Base-by-base conservation (phyloP, 2,329 filamentous ascomycete genomes). In the Epichloe hybrida region DNA sequence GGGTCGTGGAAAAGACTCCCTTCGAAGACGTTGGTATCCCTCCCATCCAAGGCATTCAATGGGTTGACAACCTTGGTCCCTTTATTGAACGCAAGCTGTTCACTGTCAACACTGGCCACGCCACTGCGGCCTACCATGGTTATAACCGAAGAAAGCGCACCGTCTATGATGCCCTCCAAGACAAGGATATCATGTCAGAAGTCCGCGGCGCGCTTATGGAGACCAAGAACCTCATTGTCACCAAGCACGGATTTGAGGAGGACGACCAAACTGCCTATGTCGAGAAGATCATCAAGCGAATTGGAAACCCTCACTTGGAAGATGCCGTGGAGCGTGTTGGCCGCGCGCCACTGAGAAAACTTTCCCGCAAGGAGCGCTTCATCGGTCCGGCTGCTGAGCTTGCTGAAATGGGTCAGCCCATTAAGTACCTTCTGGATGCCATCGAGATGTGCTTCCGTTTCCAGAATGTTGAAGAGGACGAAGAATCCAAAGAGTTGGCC, bases 51-150 rank as follows among this genome's bases (percentile, higher is more conserved):
- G 91, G 90, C 53, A 84, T 97, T 66, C 86, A 95, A 72, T 96
- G 88, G 81, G 93, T 97, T 53, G 82, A 88, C 57, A 78, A 97
- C 71, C 81, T 98, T 34, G 79, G 83, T 64, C 93, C 93, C 52
- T 98, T 91, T 74, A 97, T 98, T 62, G 93, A 98, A 81, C 90
- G 93, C 69, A 98, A 98, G 80, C 83, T 98, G 57, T 98, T 90
- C 77, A 98, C 93, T 21, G 91, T 98, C 78, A 98, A 98, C 80
- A 98, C 93, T 21, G 86, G 89, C 51, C 93, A 98, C 66, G 93
- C 93, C 53, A 95, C 91, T 7, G 90, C 90, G 20, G 91, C 93
- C 53, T 97, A 97, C 79, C 90, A 93, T 69, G 91, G 90, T 50
- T 86, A 95, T 77, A 79, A 89, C 72, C 79, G 83, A 58, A 83